These are phyloP conservation scores for Punctularia strigosozonata DNA, from an alignment of 768 basidiomycete species.

Conservation along the genomic window DNA sequence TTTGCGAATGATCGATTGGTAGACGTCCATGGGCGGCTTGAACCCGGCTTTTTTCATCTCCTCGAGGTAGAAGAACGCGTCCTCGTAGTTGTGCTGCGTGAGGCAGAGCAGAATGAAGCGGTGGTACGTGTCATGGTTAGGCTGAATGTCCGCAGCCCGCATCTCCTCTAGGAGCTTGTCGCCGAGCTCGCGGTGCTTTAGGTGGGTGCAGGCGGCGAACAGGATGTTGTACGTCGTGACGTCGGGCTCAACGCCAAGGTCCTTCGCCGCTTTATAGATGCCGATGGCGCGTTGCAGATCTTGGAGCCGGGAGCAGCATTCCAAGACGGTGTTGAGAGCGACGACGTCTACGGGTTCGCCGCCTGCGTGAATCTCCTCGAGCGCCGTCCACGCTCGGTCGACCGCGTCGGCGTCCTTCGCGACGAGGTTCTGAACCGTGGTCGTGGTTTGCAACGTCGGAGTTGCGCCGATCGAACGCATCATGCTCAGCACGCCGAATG, in stretches of 20 bases:
- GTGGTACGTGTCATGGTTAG: slow-evolving; percentile 52
- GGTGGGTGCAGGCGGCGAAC: slow-evolving; percentile 48
- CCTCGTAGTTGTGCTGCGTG: slow-evolving; percentile 64
- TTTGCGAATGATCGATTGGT: slow-evolving; percentile 46
- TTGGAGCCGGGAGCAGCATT: slow-evolving; percentile 43
- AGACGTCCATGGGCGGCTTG: slow-evolving; percentile 41
- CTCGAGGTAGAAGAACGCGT: slow-evolving; percentile 82
- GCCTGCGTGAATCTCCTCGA: slow-evolving; percentile 48
- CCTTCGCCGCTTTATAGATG: slow-evolving; percentile 52
- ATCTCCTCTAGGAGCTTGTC: slow-evolving; percentile 58
- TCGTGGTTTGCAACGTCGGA: slow-evolving; percentile 38
- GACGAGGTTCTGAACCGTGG: slow-evolving; percentile 40
- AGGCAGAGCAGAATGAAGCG: slow-evolving; percentile 60
- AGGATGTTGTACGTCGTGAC: slow-evolving; percentile 60
- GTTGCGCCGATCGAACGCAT: slow-evolving; percentile 45
- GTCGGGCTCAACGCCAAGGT: slow-evolving; percentile 44
- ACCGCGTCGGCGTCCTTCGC: slow-evolving; percentile 35
- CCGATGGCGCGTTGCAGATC: slow-evolving; percentile 73
- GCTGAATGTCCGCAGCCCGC: slow-evolving; percentile 40
- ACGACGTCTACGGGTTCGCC: slow-evolving; percentile 41
- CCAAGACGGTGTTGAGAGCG: slow-evolving; percentile 56
- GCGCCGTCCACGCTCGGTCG: slow-evolving; percentile 50
- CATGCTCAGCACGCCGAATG: slow-evolving; percentile 41
- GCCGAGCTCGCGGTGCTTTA: slow-evolving; percentile 53
- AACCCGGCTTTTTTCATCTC: slow-evolving; percentile 65